phyloP scores from a whole-genome alignment of 306 rosid genomes.

The Fragaria ananassa region DNA sequence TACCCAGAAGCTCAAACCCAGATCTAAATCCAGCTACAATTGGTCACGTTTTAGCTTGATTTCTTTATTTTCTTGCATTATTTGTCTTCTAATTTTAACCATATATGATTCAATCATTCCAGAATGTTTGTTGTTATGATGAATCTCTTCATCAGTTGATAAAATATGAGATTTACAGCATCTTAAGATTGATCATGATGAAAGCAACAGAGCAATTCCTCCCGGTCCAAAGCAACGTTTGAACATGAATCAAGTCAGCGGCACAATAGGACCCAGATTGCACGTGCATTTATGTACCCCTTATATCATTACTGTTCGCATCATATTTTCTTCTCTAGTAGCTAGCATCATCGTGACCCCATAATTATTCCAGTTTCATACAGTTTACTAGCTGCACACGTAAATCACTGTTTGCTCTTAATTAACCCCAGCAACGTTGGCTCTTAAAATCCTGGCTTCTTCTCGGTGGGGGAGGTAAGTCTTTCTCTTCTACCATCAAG shows the following conservation, averaged over 20 bases:
- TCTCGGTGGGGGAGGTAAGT: no score
- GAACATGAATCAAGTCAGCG: slow-evolving; percentile 41
- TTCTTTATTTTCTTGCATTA: no score
- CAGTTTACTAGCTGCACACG: not conserved
- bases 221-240: slow-evolving; percentile 28
- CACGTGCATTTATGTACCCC: slow-evolving; percentile 36
- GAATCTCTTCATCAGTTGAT: no score
- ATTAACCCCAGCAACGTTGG: not conserved
- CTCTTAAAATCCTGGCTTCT: no score
- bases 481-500: no score
- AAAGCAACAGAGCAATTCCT: not conserved
- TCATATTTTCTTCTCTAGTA: not conserved
- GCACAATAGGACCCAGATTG: slow-evolving; percentile 19
- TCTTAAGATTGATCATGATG: slow-evolving; percentile 18
- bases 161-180: not conserved
- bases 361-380: not conserved
- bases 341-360: not conserved
- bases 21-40: no score
- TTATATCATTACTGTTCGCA: no score
- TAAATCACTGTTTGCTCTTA: not conserved
- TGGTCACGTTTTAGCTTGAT: no score
- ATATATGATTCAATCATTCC: no score
- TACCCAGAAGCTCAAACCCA: no score
- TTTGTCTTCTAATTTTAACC: no score
- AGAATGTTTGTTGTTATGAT: no score